These are phyloP conservation scores for Ilex asprella DNA, from an alignment of 257 asterid species.

Conservation along the genomic window DNA sequence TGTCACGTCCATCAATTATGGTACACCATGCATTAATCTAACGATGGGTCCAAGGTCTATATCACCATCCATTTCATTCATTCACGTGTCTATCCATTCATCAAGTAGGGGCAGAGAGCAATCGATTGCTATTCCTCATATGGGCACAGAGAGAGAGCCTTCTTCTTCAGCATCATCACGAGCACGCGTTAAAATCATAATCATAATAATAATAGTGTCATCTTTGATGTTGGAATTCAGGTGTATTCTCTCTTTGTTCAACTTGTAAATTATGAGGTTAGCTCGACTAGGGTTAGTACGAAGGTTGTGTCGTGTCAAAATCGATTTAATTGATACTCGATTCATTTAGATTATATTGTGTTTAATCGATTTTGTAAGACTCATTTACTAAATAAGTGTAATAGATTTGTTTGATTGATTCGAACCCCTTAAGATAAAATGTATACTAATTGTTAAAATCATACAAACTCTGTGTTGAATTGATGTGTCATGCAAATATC, in stretches of 20 bases:
- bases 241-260: background rate
- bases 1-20: conserved; percentile 40
- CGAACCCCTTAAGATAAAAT: too few species aligned
- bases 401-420: too few species aligned
- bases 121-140: conserved; percentile 5
- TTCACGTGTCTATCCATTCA: conserved; percentile 1
- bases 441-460: too few species aligned
- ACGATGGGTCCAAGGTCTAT: conserved; percentile 13
- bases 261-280: background rate
- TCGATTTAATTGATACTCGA: too few species aligned
- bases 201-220: conserved; percentile 7
- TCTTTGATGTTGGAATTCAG: conserved; percentile 1
- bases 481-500: too few species aligned
- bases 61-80: too few species aligned
- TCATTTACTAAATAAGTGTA: too few species aligned
- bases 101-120: background rate
- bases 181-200: conserved; percentile 9
- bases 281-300: background rate
- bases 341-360: too few species aligned
- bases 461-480: too few species aligned
- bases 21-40: conserved; percentile 26
- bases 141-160: conserved; percentile 11
- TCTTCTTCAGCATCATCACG: conserved; percentile 12
- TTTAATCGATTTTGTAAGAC: too few species aligned
- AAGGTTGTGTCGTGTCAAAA: too few species aligned